A percentile compares a stretch with the other conserved stretches of the same genome.
These are phyloP conservation scores for Syzygium oleosum DNA, from an alignment of 345 rosid genomes.

Conservation along the genomic window DNA sequence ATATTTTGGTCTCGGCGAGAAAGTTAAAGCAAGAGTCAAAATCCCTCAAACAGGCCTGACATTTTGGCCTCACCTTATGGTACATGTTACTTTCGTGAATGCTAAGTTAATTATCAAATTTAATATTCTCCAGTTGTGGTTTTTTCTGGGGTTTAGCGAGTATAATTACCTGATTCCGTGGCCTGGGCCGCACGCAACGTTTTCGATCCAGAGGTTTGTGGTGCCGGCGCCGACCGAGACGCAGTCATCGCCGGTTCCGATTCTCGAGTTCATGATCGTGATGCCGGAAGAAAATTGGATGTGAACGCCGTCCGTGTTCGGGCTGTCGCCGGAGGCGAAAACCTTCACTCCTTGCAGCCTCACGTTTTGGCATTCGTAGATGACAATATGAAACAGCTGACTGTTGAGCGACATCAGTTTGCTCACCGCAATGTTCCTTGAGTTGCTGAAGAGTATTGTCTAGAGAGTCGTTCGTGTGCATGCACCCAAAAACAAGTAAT, in stretches of 20 bases:
- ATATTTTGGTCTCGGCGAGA: background rate
- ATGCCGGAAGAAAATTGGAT: slow-evolving; percentile 37
- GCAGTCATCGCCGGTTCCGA: slow-evolving; percentile 67
- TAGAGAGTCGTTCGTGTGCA: slow-evolving; percentile 2
- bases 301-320: slow-evolving; percentile 80
- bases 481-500: background rate
- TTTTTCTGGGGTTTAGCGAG: background rate
- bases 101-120: background rate
- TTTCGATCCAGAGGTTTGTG: slow-evolving; percentile 39
- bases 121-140: background rate
- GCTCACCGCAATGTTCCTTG: slow-evolving; percentile 34
- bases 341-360: slow-evolving; percentile 37
- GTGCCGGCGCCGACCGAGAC: slow-evolving; percentile 65
- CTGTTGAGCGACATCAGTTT: slow-evolving; percentile 54
- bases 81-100: background rate
- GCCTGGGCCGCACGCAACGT: slow-evolving; percentile 61
- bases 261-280: slow-evolving; percentile 32
- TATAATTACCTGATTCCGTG: slow-evolving; percentile 47
- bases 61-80: background rate
- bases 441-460: slow-evolving; percentile 41
- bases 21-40: background rate
- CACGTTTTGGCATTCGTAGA: slow-evolving; percentile 50
- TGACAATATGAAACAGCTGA: slow-evolving; percentile 51
- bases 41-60: background rate
- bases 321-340: slow-evolving; percentile 47